A percentile compares a stretch with the other conserved stretches of the same genome.
Evolutionary conservation across 2,329 filamentous ascomycete species (phyloP).

Genomic region (Talaromyces verruculosus): DNA sequence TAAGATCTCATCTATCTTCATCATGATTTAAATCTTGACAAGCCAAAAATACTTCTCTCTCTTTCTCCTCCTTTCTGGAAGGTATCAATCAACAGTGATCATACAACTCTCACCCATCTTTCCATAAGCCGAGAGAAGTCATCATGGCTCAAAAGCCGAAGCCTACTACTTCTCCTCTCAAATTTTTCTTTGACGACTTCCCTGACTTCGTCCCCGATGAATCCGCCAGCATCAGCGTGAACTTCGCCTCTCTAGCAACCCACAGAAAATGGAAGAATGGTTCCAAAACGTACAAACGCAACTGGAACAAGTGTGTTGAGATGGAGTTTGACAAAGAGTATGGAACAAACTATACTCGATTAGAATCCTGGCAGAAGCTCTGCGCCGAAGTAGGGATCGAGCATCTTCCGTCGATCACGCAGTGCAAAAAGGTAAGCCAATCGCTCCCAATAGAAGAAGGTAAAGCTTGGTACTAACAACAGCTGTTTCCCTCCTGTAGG

Average conservation of each 20-base stretch:
- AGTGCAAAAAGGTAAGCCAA: slow-evolving; percentile 32
- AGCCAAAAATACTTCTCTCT: not conserved
- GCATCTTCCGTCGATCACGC: slow-evolving; percentile 25
- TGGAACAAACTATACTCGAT: slow-evolving; percentile 18
- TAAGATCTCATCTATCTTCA: not conserved
- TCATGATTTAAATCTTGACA: not conserved
- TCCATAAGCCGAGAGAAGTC: not conserved
- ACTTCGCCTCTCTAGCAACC: slow-evolving; percentile 27
- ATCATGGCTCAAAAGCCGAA: not conserved
- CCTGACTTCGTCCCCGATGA: slow-evolving; percentile 23
- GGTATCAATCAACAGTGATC: not conserved
- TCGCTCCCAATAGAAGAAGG: not conserved
- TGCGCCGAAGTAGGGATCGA: slow-evolving; percentile 29
- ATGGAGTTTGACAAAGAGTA: slow-evolving; percentile 26
- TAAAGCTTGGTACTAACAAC: not conserved
- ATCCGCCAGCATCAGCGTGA: slow-evolving; percentile 21
- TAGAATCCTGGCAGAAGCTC: slow-evolving; percentile 29
- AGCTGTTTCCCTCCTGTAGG: slow-evolving; percentile 19
- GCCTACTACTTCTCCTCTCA: not conserved
- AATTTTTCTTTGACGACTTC: slow-evolving; percentile 23
- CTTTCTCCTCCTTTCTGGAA: not conserved
- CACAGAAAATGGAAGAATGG: slow-evolving; percentile 27
- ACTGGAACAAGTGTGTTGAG: slow-evolving; percentile 28
- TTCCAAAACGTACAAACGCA: slow-evolving; percentile 26
- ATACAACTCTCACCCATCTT: not conserved